Evolutionary conservation across 2,329 filamentous ascomycete genomes (phyloP), one percentile per base, ranked within the genome.

Genomic region (Domatiomyces catenatus): DNA sequence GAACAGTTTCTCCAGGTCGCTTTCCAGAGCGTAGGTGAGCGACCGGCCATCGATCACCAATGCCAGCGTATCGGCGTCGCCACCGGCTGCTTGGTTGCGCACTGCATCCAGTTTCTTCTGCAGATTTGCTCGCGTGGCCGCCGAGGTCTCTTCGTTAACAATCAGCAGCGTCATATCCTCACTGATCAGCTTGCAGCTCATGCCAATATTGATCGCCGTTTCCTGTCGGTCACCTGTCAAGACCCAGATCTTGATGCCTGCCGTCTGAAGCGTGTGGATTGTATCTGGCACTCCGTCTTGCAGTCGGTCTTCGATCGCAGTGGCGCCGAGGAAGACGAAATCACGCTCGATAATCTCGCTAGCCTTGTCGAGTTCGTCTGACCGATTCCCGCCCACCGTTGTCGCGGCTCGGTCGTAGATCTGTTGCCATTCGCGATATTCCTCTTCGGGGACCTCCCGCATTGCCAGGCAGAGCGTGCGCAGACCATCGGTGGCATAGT

Each of bases 161-260:
- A 98, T 95, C 50, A 98, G 72, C 8, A 98, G 76, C 63, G 92
- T 94, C 92, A 98, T 98, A 61, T 98, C 93, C 68, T 98, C 92
- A 58, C 88, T 94, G 54, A 98, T 86, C 47, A 98, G 77, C 70
- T 96, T 96, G 71, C 92, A 98, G 66, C 88, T 95, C 92, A 98
- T 98, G 57, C 93, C 92, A 59, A 98, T 98, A 66, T 98, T 98
- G 76, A 98, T 98, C 51, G 92, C 92, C 24, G 92, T 98, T 68
- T 98, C 92, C 69, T 98, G 93, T 61, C 92, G 80, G 72, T 98
- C 92, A 60, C 92, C 92, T 42, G 92, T 98, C 66, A 98, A 69
- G 18, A 98, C 92, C 92, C 92, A 98, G 50, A 98, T 83, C 69
- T 98, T 98, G 74, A 98, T 96, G 49, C 89, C 90, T 20, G 93